Evolutionary conservation across 768 basidiomycete genomes (phyloP), one percentile per base, ranked within the genome.

Genomic region (Leucosporidium yakuticum): DNA sequence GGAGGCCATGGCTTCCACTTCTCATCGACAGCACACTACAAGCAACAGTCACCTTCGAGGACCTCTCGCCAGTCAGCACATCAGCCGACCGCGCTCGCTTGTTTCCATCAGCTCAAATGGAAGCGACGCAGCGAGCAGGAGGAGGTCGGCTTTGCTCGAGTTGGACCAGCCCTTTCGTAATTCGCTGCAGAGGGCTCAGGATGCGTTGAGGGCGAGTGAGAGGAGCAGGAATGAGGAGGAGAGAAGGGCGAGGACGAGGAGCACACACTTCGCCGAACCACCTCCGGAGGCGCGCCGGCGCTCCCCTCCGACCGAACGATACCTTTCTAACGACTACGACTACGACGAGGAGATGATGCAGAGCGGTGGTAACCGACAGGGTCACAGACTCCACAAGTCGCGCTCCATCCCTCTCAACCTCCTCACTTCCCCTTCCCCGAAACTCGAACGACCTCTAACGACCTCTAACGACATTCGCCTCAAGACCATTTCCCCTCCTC

Each of bases 341-440:
- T 27, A 54, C 5, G 15, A 54, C 53, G 53, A 29, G 27, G 53
- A 53, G 23, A 12, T n/a, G 14, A 11, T 31, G 27, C 27, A 14
- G 15, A 27, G 14, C 25, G 53, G n/a, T 12, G 23, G 27, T 25
- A 54, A 54, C 20, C 27, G 53, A 31, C 25, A 31, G 14, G 53
- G 53, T 54, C 53, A 31, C 53, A 29, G 31, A 31, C 53, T 54
- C 27, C 25, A 11, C 53, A 54, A 54, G 53, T 54, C 53, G 6
- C 53, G 53, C 27, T 54, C 53, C 53, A 54, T 54, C 20, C 53
- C 53, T 20, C 53, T 54, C 53, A 31, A 54, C 27, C 25, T 54
- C 27, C 53, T 54, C 53, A 27, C 53, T 29, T 31, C 27, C 53
- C 53, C 53, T 17, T 54, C 53, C 4, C 53, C 27, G 14, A 17